These are phyloP conservation scores for Tephrocybe rancida DNA, from an alignment of 768 basidiomycete species.

Conservation along the genomic window DNA sequence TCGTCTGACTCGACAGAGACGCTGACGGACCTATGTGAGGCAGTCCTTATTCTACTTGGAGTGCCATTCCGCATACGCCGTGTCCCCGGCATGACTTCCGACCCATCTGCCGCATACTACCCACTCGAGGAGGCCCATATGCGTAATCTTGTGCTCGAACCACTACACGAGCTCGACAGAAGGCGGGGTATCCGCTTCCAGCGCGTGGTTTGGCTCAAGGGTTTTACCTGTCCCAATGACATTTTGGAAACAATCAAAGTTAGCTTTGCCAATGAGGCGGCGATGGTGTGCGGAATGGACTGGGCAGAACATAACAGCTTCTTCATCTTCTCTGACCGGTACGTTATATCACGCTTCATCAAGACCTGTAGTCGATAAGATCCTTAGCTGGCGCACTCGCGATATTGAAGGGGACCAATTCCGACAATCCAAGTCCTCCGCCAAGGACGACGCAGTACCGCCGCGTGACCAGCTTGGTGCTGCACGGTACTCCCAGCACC, in stretches of 20 bases:
- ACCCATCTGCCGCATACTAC: slow-evolving; percentile 89
- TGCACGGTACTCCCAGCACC: slow-evolving; percentile 83
- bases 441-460: slow-evolving; percentile 87
- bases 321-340: slow-evolving; percentile 98
- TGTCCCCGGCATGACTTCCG: slow-evolving; percentile 92
- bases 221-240: slow-evolving; percentile 98
- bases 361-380: not conserved
- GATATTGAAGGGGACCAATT: slow-evolving; percentile 99
- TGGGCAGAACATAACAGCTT: slow-evolving; percentile 98
- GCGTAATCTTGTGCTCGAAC: slow-evolving; percentile 91
- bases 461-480: slow-evolving; percentile 86
- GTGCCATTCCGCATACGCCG: slow-evolving; percentile 91
- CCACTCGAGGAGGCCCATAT: slow-evolving; percentile 94
- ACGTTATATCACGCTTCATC: slow-evolving; percentile 22
- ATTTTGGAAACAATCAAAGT: slow-evolving; percentile 95
- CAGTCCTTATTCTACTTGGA: slow-evolving; percentile 89
- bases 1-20: slow-evolving; percentile 96
- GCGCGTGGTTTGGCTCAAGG: slow-evolving; percentile 96
- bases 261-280: slow-evolving; percentile 87
- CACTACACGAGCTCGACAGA: slow-evolving; percentile 78
- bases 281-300: slow-evolving; percentile 99
- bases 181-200: slow-evolving; percentile 83
- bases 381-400: slow-evolving; percentile 87
- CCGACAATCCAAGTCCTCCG: slow-evolving; percentile 93
- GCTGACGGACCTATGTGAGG: slow-evolving; percentile 92